Base-by-base conservation (phyloP, 2,329 filamentous ascomycete genomes). In the Botryosphaeria dothidea region DNA sequence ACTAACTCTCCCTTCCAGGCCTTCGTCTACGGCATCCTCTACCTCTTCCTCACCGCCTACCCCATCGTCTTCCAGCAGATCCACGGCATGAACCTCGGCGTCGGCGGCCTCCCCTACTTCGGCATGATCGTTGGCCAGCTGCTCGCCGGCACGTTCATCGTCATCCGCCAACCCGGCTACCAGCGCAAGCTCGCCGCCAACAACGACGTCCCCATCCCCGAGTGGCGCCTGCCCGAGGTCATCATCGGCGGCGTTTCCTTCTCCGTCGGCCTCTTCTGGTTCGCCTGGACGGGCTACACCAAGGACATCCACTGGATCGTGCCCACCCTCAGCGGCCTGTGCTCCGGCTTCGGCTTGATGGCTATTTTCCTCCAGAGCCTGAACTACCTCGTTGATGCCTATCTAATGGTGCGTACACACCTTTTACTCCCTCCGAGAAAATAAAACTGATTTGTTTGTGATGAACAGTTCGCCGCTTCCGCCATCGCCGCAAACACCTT, bases 31-130 rank as follows among this genome's bases (percentile, higher is more conserved):
- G 90, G 84, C 5, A 82, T 95, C 0, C 85, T 96, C 1, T 64
- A 95, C 73, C 88, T 94, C 27, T 95, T 95, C 81, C 83, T 97
- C 61, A 93, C 92, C 0, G 91, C 92, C 1, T 96, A 96, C 71
- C 89, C 91, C 0, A 85, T 95, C 49, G 90, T 96, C 54, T 96
- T 95, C 79, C 82, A 89, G 67, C 75, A 78, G 1, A 83, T 93
- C 4, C 90, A 96, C 75, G 84, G 85, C 69, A 90, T 94, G 80
- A 86, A 80, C 36, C 72, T 83, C 1, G 93, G 93, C 65, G 78
- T 91, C 19, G 85, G 88, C 3, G 93, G 92, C 1, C 83, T 97
- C 4, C 88, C 92, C 4, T 96, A 93, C 76, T 92, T 97, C 71
- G 93, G 92, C 63, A 92, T 97, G 89, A 86, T 95, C 60, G 71